Base-by-base conservation (phyloP, 2,329 filamentous ascomycete species). In the Calonectria leucothoes region DNA sequence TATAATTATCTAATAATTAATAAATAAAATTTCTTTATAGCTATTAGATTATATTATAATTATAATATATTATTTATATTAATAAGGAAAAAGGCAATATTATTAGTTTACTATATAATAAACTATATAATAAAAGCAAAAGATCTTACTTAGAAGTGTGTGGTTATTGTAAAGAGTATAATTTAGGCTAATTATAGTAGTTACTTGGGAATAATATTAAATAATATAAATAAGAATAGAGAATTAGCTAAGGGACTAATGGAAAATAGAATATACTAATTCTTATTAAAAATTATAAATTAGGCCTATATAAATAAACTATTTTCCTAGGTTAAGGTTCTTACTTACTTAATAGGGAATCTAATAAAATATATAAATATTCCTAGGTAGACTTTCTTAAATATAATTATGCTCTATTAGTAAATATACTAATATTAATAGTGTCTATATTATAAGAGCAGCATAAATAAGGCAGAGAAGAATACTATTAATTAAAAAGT, bases 61-160 rank as follows among this genome's bases (percentile, higher is more conserved):
- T 39, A 71, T 31, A 29, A 71, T n/a, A 71, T 71, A n/a, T 66
- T 63, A 20, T 71, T 71, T 37, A 66, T 71, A 14, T 25, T 35
- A 29, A 71, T 63, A n/a, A 23, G 66, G 52, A 59, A 29, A 23
- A 66, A 66, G 49, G 66, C 25, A 23, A 59, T 71, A 29, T 49
- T 51, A n/a, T 63, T 71, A 3, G 29, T 70, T 25, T 70, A 64
- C 35, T 70, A 70, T 39, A 7, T 70, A 17, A 70, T 35, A 31
- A 71, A 71, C 51, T 71, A 71, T 27, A 25, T 51, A 4, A 66
- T 17, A 35, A 71, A 71, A n/a, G 33, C 66, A 11, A 0, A 71
- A 42, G 63, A 71, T 71, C 63, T 39, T 6, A 61, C 51, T 14
- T 71, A 39, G 63, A 65, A 70, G 55, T 42, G 68, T 25, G 42